Conservation (phyloP, 768 basidiomycete species). For the Russula earlei region DNA sequence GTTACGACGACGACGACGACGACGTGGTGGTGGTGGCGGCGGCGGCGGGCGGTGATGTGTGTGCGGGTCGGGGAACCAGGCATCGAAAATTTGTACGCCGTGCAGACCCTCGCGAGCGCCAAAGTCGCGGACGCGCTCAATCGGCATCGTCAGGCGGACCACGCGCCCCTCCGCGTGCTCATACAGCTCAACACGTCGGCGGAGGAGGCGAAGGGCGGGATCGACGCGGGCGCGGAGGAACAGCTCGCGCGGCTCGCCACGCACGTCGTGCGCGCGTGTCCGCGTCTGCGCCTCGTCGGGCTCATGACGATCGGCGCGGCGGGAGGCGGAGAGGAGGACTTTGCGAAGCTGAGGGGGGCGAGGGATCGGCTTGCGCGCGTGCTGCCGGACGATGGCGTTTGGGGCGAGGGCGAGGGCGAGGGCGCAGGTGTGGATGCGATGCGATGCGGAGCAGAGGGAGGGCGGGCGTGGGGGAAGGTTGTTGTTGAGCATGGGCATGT, state of each 20-base stretch:
- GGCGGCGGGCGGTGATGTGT: not conserved
- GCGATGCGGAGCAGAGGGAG: slow-evolving; percentile 32
- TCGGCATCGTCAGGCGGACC: slow-evolving; percentile 54
- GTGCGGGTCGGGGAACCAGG: not conserved
- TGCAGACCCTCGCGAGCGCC: slow-evolving; percentile 78
- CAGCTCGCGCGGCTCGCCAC: slow-evolving; percentile 52
- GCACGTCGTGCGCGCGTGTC: slow-evolving; percentile 65
- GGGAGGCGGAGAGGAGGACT: slow-evolving; percentile 56
- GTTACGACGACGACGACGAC: no score
- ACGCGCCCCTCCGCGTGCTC: slow-evolving; percentile 63
- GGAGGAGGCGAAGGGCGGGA: slow-evolving; percentile 86
- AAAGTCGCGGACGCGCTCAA: slow-evolving; percentile 78
- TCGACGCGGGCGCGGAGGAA: slow-evolving; percentile 28
- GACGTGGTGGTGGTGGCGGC: no score
- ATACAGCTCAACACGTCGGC: slow-evolving; percentile 93
- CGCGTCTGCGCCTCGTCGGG: slow-evolving; percentile 66
- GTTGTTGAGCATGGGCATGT: slow-evolving; percentile 92
- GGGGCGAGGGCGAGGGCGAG: slow-evolving; percentile 20
- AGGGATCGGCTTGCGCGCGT: slow-evolving; percentile 45
- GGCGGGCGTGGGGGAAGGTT: slow-evolving; percentile 28
- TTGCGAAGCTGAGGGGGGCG: slow-evolving; percentile 56
- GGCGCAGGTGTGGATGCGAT: not conserved
- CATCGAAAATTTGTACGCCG: slow-evolving; percentile 58
- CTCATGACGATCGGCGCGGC: slow-evolving; percentile 95
- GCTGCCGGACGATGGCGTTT: slow-evolving; percentile 26